These are phyloP conservation scores for Pyrenula massariospora DNA, from an alignment of 495 filamentous ascomycete species.

Conservation along the genomic window DNA sequence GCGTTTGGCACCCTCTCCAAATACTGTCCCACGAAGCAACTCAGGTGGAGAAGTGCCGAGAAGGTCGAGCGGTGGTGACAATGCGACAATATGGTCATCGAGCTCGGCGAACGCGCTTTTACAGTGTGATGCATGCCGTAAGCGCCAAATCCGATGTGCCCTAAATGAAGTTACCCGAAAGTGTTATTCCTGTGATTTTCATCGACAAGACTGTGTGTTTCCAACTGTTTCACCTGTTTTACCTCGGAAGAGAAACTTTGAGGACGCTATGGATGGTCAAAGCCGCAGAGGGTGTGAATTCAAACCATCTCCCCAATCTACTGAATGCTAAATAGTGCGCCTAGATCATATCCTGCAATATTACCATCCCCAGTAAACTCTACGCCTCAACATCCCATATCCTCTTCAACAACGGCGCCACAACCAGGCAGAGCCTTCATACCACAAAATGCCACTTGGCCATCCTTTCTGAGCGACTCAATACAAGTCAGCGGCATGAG, in stretches of 20 bases:
- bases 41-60: background rate
- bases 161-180: constrained; percentile 52
- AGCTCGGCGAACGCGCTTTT: background rate
- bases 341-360: background rate
- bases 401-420: constrained; percentile 1
- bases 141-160: constrained; percentile 80
- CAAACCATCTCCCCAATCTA: background rate
- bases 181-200: constrained; percentile 42
- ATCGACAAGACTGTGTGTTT: constrained; percentile 43
- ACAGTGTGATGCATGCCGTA: constrained; percentile 65
- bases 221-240: constrained; percentile 38
- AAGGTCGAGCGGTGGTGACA: background rate
- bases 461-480: constrained; percentile 30
- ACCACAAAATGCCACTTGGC: constrained; percentile 15
- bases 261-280: constrained; percentile 23
- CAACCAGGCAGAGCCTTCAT: constrained; percentile 16
- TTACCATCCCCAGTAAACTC: constrained; percentile 3
- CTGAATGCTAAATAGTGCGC: background rate
- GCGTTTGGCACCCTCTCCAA: background rate
- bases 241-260: constrained; percentile 61
- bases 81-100: background rate
- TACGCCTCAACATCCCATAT: background rate
- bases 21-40: background rate
- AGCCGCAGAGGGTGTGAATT: constrained; percentile 31
- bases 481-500: constrained; percentile 42